phyloP scores from a whole-genome alignment of 2,329 filamentous ascomycete genomes.

The Epichloe uncinata region DNA sequence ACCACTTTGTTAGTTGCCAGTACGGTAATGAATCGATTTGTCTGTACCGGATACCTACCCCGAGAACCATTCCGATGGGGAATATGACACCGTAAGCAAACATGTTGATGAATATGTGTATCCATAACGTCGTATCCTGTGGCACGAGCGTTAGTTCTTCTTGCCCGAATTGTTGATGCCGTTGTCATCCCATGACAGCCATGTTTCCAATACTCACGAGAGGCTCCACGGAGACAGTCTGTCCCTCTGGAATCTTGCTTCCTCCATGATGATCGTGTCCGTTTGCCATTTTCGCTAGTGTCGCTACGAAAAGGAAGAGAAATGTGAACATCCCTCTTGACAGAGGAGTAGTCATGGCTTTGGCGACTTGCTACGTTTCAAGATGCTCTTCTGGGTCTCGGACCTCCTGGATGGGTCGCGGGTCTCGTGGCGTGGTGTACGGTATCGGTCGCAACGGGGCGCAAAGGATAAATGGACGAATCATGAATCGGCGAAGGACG shows the following conservation, averaged over 20 bases:
- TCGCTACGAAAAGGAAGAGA: constrained; percentile 11
- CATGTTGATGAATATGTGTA: constrained; percentile 82
- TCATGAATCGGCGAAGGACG: neutral
- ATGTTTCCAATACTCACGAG: constrained; percentile 38
- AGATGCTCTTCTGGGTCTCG: constrained; percentile 2
- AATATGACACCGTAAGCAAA: constrained; percentile 85
- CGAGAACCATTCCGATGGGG: constrained; percentile 88
- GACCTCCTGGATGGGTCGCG: neutral
- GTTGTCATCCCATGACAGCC: neutral
- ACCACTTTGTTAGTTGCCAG: neutral
- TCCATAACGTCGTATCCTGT: constrained; percentile 76
- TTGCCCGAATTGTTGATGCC: neutral
- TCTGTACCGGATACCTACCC: constrained; percentile 41
- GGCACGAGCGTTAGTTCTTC: constrained; percentile 19
- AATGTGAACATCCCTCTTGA: constrained; percentile 8
- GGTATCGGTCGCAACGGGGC: neutral
- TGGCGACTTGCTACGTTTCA: constrained; percentile 5
- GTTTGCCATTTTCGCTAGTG: constrained; percentile 12
- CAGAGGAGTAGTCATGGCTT: constrained; percentile 11
- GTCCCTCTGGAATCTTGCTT: constrained; percentile 52
- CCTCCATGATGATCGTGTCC: constrained; percentile 37
- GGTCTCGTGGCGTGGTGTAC: neutral
- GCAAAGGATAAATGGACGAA: neutral
- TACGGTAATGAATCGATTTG: neutral
- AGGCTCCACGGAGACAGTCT: constrained; percentile 57